A percentile compares a stretch with the other conserved stretches of the same genome.
Evolutionary conservation across 2,329 filamentous ascomycete species (phyloP).

Genomic region (Simplicillium aogashimaense): DNA sequence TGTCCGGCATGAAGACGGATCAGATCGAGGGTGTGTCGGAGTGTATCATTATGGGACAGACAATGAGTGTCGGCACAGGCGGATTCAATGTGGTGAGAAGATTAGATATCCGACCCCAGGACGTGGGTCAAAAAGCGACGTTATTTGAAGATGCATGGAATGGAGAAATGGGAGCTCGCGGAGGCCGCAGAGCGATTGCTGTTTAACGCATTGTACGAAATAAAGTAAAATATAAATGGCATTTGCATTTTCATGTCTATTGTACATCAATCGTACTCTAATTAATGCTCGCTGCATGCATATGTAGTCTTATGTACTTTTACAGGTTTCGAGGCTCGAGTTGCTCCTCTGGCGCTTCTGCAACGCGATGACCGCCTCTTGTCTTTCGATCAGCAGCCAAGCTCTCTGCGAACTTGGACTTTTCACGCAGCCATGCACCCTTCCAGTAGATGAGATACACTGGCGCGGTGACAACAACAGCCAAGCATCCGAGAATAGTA

Average conservation of each 20-base stretch:
- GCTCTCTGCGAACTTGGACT: slow-evolving; percentile 8
- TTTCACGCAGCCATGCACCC: slow-evolving; percentile 5
- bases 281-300: too few species aligned
- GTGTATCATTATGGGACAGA: slow-evolving; percentile 98
- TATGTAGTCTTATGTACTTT: too few species aligned
- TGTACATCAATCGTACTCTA: too few species aligned
- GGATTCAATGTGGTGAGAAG: slow-evolving; percentile 80
- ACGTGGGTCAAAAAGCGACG: slow-evolving; percentile 50
- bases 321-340: too few species aligned
- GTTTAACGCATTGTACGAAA: too few species aligned
- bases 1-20: slow-evolving; percentile 84
- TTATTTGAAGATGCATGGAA: slow-evolving; percentile 63
- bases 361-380: too few species aligned
- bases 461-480: slow-evolving; percentile 30
- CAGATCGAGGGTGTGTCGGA: slow-evolving; percentile 88
- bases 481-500: slow-evolving; percentile 39
- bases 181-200: too few species aligned
- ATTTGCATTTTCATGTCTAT: too few species aligned
- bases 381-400: too few species aligned
- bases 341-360: too few species aligned
- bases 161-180: too few species aligned
- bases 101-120: slow-evolving; percentile 53
- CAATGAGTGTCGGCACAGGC: slow-evolving; percentile 82
- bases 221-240: too few species aligned
- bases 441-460: slow-evolving; percentile 10